phyloP scores from a whole-genome alignment of 2,329 filamentous ascomycete species.

The Neodidymelliopsis sp. region DNA sequence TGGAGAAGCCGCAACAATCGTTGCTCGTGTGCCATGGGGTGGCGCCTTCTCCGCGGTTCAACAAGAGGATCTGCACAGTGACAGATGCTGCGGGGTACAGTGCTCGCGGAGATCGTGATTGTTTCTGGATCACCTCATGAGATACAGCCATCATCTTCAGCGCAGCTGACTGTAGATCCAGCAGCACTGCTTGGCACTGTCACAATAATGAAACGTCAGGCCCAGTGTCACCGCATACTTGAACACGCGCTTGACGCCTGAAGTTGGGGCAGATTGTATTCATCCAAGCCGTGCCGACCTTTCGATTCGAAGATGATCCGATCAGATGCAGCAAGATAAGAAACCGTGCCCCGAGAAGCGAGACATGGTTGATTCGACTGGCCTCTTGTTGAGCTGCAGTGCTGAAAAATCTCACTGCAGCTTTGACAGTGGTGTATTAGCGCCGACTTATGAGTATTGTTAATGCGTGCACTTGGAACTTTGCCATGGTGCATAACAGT shows the following conservation, averaged over 20 bases:
- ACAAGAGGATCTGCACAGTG: constrained; percentile 9
- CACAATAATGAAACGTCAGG: not conserved
- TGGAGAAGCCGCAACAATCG: not conserved
- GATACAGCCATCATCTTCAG: not conserved
- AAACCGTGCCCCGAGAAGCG: not conserved
- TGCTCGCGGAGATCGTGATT: not conserved
- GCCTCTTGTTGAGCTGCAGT: not conserved
- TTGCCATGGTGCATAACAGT: no score
- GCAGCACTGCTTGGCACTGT: constrained; percentile 7
- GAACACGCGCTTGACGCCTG: not conserved
- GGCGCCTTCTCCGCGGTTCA: constrained; percentile 5
- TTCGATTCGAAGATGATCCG: not conserved
- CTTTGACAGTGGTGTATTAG: not conserved
- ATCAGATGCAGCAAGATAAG: not conserved
- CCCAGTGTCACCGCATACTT: not conserved
- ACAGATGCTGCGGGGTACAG: constrained; percentile 16
- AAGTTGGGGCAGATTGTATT: not conserved
- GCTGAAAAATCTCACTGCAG: not conserved
- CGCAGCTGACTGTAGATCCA: not conserved
- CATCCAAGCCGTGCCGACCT: constrained; percentile 1
- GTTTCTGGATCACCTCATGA: not conserved
- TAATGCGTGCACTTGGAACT: no score
- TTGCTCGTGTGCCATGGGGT: constrained; percentile 9
- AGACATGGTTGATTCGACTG: not conserved
- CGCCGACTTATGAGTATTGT: no score